Conservation (phyloP, 768 basidiomycete species). For the Rhizopogon vinicolor region DNA sequence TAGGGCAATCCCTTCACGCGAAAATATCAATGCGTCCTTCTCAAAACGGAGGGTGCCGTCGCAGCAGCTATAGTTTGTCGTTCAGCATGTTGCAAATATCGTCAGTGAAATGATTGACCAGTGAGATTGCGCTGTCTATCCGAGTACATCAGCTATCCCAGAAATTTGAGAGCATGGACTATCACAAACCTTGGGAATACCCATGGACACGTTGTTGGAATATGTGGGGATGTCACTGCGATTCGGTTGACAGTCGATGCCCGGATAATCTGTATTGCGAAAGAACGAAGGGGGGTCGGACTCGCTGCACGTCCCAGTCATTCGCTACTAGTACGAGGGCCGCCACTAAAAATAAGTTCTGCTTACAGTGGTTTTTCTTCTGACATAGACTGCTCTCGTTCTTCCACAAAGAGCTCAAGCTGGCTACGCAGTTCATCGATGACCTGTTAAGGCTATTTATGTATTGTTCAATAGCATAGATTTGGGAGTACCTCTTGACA, state of each 20-base stretch:
- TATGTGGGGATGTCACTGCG: neutral
- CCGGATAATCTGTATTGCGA: constrained; percentile 5
- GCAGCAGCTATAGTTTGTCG: neutral
- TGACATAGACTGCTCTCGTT: constrained; percentile 17
- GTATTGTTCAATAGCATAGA: neutral
- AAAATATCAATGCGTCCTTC: constrained; percentile 13
- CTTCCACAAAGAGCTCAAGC: constrained; percentile 11
- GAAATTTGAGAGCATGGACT: neutral
- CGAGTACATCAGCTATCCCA: neutral
- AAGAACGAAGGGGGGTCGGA: neutral
- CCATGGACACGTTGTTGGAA: neutral
- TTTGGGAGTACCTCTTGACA: constrained; percentile 15
- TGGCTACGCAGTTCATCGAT: constrained; percentile 14
- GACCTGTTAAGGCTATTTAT: constrained; percentile 7
- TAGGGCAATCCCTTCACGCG: constrained; percentile 15
- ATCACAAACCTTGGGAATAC: neutral
- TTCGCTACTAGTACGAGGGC: neutral
- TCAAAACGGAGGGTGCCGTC: neutral
- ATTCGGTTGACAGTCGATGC: constrained; percentile 9
- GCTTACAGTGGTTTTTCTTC: neutral
- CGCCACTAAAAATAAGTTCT: neutral
- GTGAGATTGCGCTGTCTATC: neutral
- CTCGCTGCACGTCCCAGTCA: neutral
- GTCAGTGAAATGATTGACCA: neutral
- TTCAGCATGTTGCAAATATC: neutral